Base-by-base conservation (phyloP, 2,329 filamentous ascomycete genomes). In the Xylaria sp. region DNA sequence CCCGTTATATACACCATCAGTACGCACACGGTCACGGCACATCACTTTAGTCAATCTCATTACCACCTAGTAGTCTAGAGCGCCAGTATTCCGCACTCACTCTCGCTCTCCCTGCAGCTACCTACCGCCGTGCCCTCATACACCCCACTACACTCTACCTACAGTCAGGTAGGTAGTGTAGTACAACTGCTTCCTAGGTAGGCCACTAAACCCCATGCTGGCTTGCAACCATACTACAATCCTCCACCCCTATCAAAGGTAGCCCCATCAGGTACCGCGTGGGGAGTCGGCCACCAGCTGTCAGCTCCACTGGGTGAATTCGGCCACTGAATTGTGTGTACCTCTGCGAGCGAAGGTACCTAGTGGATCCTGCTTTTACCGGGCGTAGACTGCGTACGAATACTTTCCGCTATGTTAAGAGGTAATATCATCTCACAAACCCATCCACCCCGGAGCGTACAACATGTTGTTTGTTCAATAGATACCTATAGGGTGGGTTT, bases 81-180 rank as follows among this genome's bases (percentile, higher is more conserved):
- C 70, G 70, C 70, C 39, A 23, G n/a, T 28, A 68, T 72, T 72
- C 68, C 70, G 68, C 68, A 66, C 69, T 41, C 68, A 66, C 69
- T 34, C 54, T 50, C 51, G 28, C 48, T 10, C 59, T 62, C 69
- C 69, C 58, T 69, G 66, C n/a, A 54, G 15, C 54, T 28, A 20
- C 56, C 23, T 57, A 41, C 37, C 15, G 8, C 34, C 58, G 54
- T 55, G 39, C 23, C 23, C 28, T 44, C 46, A 28, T 28, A 25
- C 37, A 39, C 60, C 6, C 20, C 50, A 51, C 15, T n/a, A 46
- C 41, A 44, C 23, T 25, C 23, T 25, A 25, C 23, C 23, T 25
- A 25, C 23, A 25, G 23, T 25, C 23, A 25, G 23, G 20, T 61
- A 18, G n/a, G 4, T 48, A 51, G 15, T 44, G 39, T 41, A 32